Base-by-base conservation (phyloP, 805 yeast species). In the Dipodascus albidus region DNA sequence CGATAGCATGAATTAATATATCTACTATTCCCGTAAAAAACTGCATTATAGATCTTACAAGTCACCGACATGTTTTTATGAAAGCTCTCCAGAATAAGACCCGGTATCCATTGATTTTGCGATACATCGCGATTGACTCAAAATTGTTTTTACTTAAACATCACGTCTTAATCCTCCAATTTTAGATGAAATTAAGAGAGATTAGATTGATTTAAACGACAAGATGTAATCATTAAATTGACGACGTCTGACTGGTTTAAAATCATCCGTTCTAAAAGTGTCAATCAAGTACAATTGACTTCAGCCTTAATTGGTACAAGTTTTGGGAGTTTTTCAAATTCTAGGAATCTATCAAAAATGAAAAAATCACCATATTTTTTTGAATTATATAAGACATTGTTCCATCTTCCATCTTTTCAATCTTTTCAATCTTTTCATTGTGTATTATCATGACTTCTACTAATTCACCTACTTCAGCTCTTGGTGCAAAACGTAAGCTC, bases 331-430 rank as follows among this genome's bases (percentile, higher is more conserved):
- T 9, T 31, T 31, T 31, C 15, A 31, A 31, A 31, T 31, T 31
- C 38, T 31, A 9, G 15, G 38, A 31, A 15, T 31, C 38, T 15
- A 31, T 15, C 15, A 31, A 38, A 6, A 38, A 19, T n/a, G 44
- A 38, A 38, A 38, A 38, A 38, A 38, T 38, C 44, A 38, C 44
- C 44, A 38, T 38, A 38, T 38, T 38, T 38, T 38, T 38, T 31
- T 9, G 38, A n/a, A 17, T 3, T 27, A 27, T 27, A 27, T 6
- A 27, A 6, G 6, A 6, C 11, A 6, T 27, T 27, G 9, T 11
- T 27, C 33, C 33, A 27, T 11, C 33, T 11, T 11, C 6, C 11
- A 6, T 27, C 33, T 27, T n/a, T n/a, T n/a, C n/a, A n/a, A n/a
- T n/a, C n/a, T n/a, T 31, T 31, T 9, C 38, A 31, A 9, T 31